Evolutionary conservation across 2,329 filamentous ascomycete genomes (phyloP), one percentile per base, ranked within the genome.

Genomic region (Cladosporium sp.): DNA sequence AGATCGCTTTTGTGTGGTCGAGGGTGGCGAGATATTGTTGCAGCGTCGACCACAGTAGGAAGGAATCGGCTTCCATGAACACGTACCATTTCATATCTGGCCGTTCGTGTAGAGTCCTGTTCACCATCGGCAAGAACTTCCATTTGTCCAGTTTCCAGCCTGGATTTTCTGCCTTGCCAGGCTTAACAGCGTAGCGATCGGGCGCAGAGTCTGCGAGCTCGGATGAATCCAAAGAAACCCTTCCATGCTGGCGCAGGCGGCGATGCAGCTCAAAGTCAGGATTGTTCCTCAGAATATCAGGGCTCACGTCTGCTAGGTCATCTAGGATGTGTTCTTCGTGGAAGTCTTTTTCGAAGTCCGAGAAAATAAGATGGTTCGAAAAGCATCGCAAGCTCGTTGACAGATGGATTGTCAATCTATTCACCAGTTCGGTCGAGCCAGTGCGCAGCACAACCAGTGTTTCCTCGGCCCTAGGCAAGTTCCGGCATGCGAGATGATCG

Each of bases 11-110:
- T 1, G 62, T 65, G 2, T 74, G 57, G 61, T 83, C 74, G 56
- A 78, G 74, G 16, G 72, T 68, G 16, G 69, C 67, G 18, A 83
- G 70, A 77, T 77, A 83, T 19, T 71, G 66, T 10, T 81, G 60
- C 37, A 82, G 58, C 19, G 77, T 79, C 33, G 72, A 67, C 70
- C 79, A 78, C 8, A 79, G 68, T 37, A 82, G 64, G 58, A 79
- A 82, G 0, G 79, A 81, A 61, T 83, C 80, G 0, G 77, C 74
- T 57, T 82, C 80, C 43, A 81, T 74, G 61, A 83, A 83, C 51
- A 81, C 68, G 55, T 75, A 83, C 80, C 80, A 83, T 52, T 77
- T 77, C 42, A 74, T 74, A 22, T 78, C 65, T 2, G 75, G 74
- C 33, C 66, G 60, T 46, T 68, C 61, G 6, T 67, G 59, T 55